Evolutionary conservation across 1,284 basidiomycete genomes (phyloP).

Genomic region (Trichosporon ovoides): DNA sequence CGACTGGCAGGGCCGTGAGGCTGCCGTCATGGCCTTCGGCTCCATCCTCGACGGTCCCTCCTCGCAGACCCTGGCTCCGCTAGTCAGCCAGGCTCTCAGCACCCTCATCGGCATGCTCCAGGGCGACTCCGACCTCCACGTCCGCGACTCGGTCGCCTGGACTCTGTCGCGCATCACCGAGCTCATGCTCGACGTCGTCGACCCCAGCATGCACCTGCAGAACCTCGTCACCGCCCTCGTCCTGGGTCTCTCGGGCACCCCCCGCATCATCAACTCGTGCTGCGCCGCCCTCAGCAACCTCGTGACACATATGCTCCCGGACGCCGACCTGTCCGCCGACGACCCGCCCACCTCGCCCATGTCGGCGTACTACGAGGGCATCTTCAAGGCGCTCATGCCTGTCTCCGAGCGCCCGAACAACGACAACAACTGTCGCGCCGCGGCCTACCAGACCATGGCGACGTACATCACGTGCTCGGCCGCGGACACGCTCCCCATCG

Average conservation of each 20-base stretch:
- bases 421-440: conserved; percentile 87
- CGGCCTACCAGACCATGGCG: conserved; percentile 92
- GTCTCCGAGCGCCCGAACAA: conserved; percentile 78
- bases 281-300: conserved; percentile 97
- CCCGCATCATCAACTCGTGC: conserved; percentile 83
- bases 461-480: conserved; percentile 78
- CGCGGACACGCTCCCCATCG: conserved; percentile 70
- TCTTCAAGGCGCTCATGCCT: conserved; percentile 72
- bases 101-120: conserved; percentile 92
- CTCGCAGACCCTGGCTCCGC: conserved; percentile 66
- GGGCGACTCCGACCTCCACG: conserved; percentile 71
- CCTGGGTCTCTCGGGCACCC: conserved; percentile 63
- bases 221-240: conserved; percentile 79
- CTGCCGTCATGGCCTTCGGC: conserved; percentile 96
- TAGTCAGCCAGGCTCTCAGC: conserved; percentile 90
- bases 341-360: conserved; percentile 58
- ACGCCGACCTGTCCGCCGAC: conserved; percentile 50
- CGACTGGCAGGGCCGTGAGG: conserved; percentile 94
- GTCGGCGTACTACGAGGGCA: conserved; percentile 82
- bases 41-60: conserved; percentile 96
- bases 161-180: conserved; percentile 95
- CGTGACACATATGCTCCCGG: conserved; percentile 68
- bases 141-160: conserved; percentile 98
- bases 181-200: conserved; percentile 77
- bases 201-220: conserved; percentile 82